Evolutionary conservation across 2,329 filamentous ascomycete genomes (phyloP).

Genomic region (Didymella pinodella): DNA sequence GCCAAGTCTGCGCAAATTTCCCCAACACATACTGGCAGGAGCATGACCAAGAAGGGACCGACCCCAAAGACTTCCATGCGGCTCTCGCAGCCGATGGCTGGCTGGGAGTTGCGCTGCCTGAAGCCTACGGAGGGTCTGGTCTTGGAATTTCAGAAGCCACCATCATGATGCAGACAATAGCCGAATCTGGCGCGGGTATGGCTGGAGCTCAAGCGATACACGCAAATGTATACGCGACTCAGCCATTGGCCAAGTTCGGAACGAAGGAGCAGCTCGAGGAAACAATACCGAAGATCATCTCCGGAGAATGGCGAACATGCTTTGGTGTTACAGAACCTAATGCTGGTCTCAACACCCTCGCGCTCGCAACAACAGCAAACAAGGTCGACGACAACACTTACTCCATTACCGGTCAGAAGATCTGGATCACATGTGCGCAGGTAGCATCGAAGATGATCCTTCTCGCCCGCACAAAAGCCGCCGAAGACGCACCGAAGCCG

Average conservation of each 20-base stretch:
- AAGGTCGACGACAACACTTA: constrained; percentile 68
- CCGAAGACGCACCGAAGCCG: constrained; percentile 72
- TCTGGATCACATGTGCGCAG: constrained; percentile 88
- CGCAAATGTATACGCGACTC: constrained; percentile 76
- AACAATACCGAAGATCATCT: constrained; percentile 75
- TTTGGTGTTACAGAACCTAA: constrained; percentile 89
- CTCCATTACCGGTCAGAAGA: constrained; percentile 78
- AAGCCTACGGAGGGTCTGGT: constrained; percentile 75
- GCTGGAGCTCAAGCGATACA: constrained; percentile 69
- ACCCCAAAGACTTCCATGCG: constrained; percentile 78
- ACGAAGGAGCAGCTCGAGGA: constrained; percentile 68
- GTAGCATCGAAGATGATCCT: constrained; percentile 85
- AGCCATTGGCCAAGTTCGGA: constrained; percentile 76
- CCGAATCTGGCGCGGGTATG: constrained; percentile 81
- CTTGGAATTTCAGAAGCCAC: constrained; percentile 82
- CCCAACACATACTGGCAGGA: constrained; percentile 79
- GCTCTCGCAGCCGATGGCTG: constrained; percentile 78
- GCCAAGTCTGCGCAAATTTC: constrained; percentile 73
- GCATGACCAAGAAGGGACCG: constrained; percentile 72
- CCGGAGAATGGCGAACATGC: constrained; percentile 74
- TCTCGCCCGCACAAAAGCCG: constrained; percentile 75
- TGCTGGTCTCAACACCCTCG: constrained; percentile 78
- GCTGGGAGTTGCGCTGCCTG: constrained; percentile 81
- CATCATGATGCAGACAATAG: constrained; percentile 86
- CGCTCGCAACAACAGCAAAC: constrained; percentile 59